These are phyloP conservation scores for Aurifilum marmelostoma DNA, from an alignment of 2,329 filamentous ascomycete species.

Conservation along the genomic window DNA sequence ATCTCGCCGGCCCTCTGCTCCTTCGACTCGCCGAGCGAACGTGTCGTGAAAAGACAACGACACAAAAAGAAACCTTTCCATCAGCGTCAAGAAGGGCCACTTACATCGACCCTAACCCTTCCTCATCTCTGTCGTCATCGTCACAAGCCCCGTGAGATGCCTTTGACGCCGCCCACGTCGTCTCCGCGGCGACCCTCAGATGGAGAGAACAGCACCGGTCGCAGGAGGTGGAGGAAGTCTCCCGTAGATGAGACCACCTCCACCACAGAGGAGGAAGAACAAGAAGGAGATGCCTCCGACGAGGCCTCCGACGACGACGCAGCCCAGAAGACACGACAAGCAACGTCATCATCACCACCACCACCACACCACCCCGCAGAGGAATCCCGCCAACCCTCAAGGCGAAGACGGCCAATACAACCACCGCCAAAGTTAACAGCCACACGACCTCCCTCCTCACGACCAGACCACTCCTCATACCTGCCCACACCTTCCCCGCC, in stretches of 20 bases:
- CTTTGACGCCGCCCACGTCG: slow-evolving; percentile 22
- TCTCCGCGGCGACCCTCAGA: slow-evolving; percentile 14
- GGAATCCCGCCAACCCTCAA: not conserved
- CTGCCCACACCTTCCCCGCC: slow-evolving; percentile 17
- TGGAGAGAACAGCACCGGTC: not conserved
- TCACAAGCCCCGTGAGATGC: slow-evolving; percentile 5
- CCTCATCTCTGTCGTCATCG: not conserved
- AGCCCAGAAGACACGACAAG: not conserved
- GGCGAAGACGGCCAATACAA: not conserved
- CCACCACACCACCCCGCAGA: not conserved
- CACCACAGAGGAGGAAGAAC: not conserved
- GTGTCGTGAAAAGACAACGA: not conserved
- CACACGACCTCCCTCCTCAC: not conserved
- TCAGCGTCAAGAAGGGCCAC: not conserved
- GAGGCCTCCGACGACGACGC: not conserved
- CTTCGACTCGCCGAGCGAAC: not conserved
- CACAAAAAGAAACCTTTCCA: not conserved
- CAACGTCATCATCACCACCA: not conserved
- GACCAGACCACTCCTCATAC: slow-evolving; percentile 2
- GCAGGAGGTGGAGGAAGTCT: not conserved
- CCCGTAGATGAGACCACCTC: slow-evolving; percentile 6
- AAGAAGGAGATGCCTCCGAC: not conserved
- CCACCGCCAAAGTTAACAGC: not conserved
- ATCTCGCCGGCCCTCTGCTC: not conserved
- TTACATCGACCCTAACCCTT: slow-evolving; percentile 19